These are phyloP conservation scores for Euphorbia tirucalli DNA, from an alignment of 345 rosid genomes.

Conservation along the genomic window DNA sequence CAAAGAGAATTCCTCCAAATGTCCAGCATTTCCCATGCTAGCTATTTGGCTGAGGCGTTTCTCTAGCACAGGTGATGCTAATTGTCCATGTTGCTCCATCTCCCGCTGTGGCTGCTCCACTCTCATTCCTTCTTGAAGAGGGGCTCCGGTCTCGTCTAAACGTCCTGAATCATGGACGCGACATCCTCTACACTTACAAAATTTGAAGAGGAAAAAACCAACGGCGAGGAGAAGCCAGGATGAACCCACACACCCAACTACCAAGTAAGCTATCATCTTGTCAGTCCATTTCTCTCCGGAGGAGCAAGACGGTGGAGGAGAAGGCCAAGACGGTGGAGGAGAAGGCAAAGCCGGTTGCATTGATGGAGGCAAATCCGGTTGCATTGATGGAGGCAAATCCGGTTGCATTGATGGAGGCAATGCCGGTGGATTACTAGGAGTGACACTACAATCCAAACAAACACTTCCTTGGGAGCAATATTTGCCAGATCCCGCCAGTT, in stretches of 20 bases:
- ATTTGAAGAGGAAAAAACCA: slow-evolving; percentile 39
- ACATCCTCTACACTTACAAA: slow-evolving; percentile 45
- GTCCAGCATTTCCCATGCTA: slow-evolving; percentile 56
- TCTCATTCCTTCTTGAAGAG: not conserved
- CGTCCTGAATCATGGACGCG: slow-evolving; percentile 75
- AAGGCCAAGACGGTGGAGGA: slow-evolving; percentile 3
- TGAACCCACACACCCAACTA: slow-evolving; percentile 66
- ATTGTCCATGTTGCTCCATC: not conserved
- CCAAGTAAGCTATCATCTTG: slow-evolving; percentile 46
- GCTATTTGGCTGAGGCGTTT: slow-evolving; percentile 60
- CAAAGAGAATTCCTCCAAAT: slow-evolving; percentile 58
- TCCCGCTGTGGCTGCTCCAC: not conserved
- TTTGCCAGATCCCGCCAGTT: slow-evolving; percentile 18
- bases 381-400: too few species aligned
- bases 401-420: too few species aligned
- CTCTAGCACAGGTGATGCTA: slow-evolving; percentile 32
- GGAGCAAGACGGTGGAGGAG: not conserved
- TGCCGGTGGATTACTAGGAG: not conserved
- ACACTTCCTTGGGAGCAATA: slow-evolving; percentile 35
- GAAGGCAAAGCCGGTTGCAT: too few species aligned
- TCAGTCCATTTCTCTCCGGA: slow-evolving; percentile 31
- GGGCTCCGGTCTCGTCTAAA: slow-evolving; percentile 38
- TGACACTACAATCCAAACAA: slow-evolving; percentile 29
- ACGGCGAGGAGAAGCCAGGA: slow-evolving; percentile 32
- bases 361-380: too few species aligned